Evolutionary conservation across 2,329 filamentous ascomycete species (phyloP).

Genomic region (Meredithiella fracta): DNA sequence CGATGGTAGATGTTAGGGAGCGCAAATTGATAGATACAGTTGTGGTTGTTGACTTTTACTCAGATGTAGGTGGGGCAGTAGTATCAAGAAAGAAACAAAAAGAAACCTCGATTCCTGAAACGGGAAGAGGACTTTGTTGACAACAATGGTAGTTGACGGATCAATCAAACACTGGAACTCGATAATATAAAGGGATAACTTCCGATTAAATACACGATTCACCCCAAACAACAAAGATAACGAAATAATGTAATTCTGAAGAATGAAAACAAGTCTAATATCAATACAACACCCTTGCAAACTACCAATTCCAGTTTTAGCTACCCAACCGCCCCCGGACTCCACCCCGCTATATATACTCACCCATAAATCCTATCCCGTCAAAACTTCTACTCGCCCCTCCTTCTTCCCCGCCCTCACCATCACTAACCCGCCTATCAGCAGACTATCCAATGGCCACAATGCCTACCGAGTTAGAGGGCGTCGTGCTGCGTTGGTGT

Average conservation of each 20-base stretch:
- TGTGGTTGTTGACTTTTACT: too few relatives aligned
- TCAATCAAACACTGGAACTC: too few relatives aligned
- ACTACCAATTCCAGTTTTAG: neutral
- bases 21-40: too few relatives aligned
- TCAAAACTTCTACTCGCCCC: neutral
- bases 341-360: neutral
- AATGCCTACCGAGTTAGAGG: neutral
- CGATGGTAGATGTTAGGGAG: too few relatives aligned
- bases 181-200: too few relatives aligned
- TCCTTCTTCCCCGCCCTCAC: neutral
- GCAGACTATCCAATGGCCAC: neutral
- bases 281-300: neutral
- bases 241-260: neutral
- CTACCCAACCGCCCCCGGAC: neutral
- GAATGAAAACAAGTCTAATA: neutral
- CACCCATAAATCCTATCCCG: neutral
- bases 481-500: neutral
- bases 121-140: too few relatives aligned
- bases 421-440: neutral
- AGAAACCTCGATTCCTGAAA: too few relatives aligned
- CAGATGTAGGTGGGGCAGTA: too few relatives aligned
- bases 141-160: too few relatives aligned
- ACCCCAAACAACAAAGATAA: too few relatives aligned
- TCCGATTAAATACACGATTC: too few relatives aligned
- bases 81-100: too few relatives aligned